Conservation (phyloP, 2,329 filamentous ascomycete species). For the Aspergillus latus region DNA sequence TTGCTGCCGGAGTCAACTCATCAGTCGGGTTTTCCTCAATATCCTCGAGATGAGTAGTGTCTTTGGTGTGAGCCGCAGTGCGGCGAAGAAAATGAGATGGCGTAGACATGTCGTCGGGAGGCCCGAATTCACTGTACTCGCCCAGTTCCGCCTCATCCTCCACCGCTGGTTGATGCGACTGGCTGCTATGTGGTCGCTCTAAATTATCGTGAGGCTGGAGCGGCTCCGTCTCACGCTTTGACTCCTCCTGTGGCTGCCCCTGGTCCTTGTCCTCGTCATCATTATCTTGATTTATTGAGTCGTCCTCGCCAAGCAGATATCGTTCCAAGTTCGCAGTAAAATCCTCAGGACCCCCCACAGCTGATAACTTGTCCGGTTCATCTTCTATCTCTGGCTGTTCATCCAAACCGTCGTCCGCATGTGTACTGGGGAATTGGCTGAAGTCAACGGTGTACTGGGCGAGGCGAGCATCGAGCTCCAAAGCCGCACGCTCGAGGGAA, state of each 20-base stretch:
- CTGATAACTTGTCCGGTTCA: conserved; percentile 27
- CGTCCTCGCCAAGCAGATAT: conserved; percentile 36
- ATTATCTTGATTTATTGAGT: conserved; percentile 19
- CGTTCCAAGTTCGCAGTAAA: conserved; percentile 45
- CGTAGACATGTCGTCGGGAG: conserved; percentile 46
- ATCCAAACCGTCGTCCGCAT: conserved; percentile 27
- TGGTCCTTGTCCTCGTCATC: conserved; percentile 13
- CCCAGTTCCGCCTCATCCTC: conserved; percentile 35
- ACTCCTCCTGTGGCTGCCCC: conserved; percentile 12
- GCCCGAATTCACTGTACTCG: conserved; percentile 45
- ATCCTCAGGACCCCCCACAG: conserved; percentile 43
- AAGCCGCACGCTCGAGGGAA: conserved; percentile 28
- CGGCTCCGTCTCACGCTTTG: conserved; percentile 16
- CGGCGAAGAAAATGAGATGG: conserved; percentile 43
- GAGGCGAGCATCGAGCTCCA: conserved; percentile 40
- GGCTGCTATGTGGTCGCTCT: conserved; percentile 22
- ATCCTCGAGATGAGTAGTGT: conserved; percentile 37
- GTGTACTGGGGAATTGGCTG: conserved; percentile 37
- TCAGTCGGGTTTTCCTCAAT: conserved; percentile 37
- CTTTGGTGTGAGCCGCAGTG: conserved; percentile 26
- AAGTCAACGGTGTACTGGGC: conserved; percentile 44
- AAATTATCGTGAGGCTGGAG: conserved; percentile 3
- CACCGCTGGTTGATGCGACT: conserved; percentile 27
- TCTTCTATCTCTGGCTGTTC: conserved; percentile 30
- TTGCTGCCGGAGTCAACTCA: conserved; percentile 16